Evolutionary conservation across 2,329 filamentous ascomycete genomes (phyloP), one percentile per base, ranked within the genome.

Genomic region (Neofusicoccum cordaticola): DNA sequence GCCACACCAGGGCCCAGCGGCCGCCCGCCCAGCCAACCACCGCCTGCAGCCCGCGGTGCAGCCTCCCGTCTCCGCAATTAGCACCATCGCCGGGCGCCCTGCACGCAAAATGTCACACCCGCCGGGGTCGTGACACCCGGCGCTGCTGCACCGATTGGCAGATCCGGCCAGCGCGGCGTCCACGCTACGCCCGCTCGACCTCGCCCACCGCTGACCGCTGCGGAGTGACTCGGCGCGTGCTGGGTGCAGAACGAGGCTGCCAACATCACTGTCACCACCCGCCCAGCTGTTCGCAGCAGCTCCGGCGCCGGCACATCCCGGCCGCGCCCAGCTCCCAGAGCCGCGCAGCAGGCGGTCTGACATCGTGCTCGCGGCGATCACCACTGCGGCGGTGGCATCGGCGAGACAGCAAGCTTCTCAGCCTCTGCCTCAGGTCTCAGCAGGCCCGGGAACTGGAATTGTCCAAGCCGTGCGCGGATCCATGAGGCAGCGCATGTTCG

Each of bases 31-130:
- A 63, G 61, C 61, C 39, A 63, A 63, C 56, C 48, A 42, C 39
- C 19, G 50, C 61, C 37, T 60, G 61, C 61, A 44, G 61, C 61
- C 61, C 31, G 39, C 61, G 48, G 56, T 27, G 35, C 42, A 62
- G 39, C 60, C 47, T 53, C 48, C 50, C 35, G 37, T n/a, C 39
- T 63, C 61, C 48, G 39, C 61, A 63, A 60, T 60, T 60, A 60
- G 56, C 39, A 42, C 35, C 27, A 8, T 11, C 31, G 44, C 37
- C 53, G 37, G 12, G 7, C 13, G 13, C 12, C 27, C 31, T 52
- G 50, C 35, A 41, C 12, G 41, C 44, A 64, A 39, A 44, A 58
- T 50, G 62, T 64, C 62, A 58, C 62, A 48, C 42, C 44, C 42
- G 42, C 35, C 42, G 19, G 37, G 37, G 35, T 34, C 19, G 47